Base-by-base conservation (phyloP, 2,329 filamentous ascomycete species). In the Cladophialophora chaetospira region DNA sequence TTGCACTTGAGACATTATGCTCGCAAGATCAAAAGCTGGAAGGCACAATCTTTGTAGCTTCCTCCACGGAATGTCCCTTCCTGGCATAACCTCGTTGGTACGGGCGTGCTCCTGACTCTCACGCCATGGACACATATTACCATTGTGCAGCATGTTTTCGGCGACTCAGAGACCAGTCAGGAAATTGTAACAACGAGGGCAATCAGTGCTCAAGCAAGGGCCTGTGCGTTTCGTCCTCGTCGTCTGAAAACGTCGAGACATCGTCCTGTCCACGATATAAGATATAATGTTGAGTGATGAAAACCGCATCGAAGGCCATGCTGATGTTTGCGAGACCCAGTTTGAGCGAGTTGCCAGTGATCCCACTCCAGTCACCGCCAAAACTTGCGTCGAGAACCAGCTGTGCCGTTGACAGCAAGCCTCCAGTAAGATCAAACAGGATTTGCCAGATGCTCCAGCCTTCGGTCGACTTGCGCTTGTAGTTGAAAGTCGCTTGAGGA, bases 341-440 rank as follows among this genome's bases (percentile, higher is more conserved):
- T 76, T 97, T 99, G 65, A 94, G 87, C 0, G 91, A 90, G 71
- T 97, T 97, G 1, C 92, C 93, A 0, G 87, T 91, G 56, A 97
- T 80, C 19, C 93, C 94, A 45, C 87, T 88, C 92, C 93, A 97
- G 75, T 96, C 91, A 53, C 81, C 82, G 71, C 94, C 86, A 33
- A 95, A 75, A 57, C 87, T 90, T 58, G 90, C 91, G 75, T 97
- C 94, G 60, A 97, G 86, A 19, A 87, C 75, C 61, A 96, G 82
- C 73, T 99, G 94, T 2, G 82, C 75, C 50, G 97, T 80, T 58
- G 90, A 96, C 47, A 97, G 77, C 15, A 94, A 69, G 31, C 93
- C 91, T 33, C 94, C 94, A 1, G 79, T 77, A 58, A 96, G 81
- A 70, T 97, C 94, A 8, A 97, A 80, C 44, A 96, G 76, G 66